Percentiles rank a stretch among this genome's conserved stretches.
Evolutionary conservation across 2,329 filamentous ascomycete species (phyloP).

Genomic region (Mycosphaerella sp.): DNA sequence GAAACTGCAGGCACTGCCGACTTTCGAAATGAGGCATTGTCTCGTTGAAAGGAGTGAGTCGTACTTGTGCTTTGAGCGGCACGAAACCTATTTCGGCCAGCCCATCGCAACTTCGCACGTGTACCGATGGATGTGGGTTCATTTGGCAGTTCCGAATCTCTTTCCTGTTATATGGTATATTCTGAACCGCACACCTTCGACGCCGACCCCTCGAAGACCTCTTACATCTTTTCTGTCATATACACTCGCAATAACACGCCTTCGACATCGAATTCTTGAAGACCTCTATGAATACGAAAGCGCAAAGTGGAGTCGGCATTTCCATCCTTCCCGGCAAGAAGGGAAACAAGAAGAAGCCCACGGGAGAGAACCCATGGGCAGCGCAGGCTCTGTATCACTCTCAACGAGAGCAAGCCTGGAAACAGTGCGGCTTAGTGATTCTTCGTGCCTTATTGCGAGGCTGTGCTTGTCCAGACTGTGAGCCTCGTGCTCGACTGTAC

Average conservation of each 20-base stretch:
- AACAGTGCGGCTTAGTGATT: background rate
- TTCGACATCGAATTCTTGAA: too few relatives aligned
- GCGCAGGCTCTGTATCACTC: background rate
- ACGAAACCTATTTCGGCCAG: background rate
- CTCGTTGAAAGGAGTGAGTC: slow-evolving; percentile 3
- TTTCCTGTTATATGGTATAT: too few relatives aligned
- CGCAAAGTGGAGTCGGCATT: too few relatives aligned
- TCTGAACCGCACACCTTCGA: too few relatives aligned
- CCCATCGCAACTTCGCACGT: background rate
- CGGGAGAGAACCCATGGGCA: too few relatives aligned
- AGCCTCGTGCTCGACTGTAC: background rate
- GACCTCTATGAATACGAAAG: too few relatives aligned
- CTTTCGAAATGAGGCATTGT: slow-evolving; percentile 7
- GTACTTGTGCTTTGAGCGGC: background rate
- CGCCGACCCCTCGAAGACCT: too few relatives aligned
- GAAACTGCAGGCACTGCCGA: background rate
- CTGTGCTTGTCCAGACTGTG: slow-evolving; percentile 7
- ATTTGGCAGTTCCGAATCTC: background rate
- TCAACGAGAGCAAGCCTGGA: background rate
- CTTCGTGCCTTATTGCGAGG: slow-evolving; percentile 1
- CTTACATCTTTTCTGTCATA: too few relatives aligned
- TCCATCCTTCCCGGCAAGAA: background rate
- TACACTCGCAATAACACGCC: too few relatives aligned
- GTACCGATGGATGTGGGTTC: background rate
- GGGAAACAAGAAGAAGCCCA: background rate